A percentile compares a stretch with the other conserved stretches of the same genome.
Conservation (phyloP, 176 grass and related monocot genomes). For the Carex pumila region DNA sequence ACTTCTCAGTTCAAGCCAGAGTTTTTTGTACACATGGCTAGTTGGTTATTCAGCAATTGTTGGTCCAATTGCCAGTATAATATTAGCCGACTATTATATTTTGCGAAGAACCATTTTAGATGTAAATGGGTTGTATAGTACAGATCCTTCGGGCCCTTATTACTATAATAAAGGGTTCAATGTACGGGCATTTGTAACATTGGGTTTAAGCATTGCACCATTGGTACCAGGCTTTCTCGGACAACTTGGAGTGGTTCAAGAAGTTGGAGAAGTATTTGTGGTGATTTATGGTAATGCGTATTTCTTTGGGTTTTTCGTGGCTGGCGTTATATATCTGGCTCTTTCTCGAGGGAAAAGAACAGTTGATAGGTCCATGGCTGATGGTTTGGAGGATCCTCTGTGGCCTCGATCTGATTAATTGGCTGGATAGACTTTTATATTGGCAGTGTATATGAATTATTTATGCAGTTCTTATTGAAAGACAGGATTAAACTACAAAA, state of each 20-base stretch:
- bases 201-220: constrained; percentile 19
- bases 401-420: background rate
- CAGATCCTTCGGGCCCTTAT: constrained; percentile 22
- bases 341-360: constrained; percentile 11
- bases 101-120: constrained; percentile 19
- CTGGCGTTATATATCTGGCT: constrained; percentile 17
- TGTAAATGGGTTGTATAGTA: constrained; percentile 21
- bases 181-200: constrained; percentile 16
- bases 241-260: constrained; percentile 13
- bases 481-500: background rate
- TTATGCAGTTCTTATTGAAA: background rate
- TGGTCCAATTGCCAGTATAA: constrained; percentile 29
- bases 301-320: constrained; percentile 34
- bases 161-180: constrained; percentile 41
- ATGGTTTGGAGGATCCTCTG: background rate
- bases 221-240: constrained; percentile 32
- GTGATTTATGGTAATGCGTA: constrained; percentile 29
- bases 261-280: constrained; percentile 6
- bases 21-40: constrained; percentile 38
- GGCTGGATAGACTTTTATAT: background rate
- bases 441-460: background rate
- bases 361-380: background rate
- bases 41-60: constrained; percentile 29
- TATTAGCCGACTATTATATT: constrained; percentile 30
- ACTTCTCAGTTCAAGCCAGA: constrained; percentile 30